Evolutionary conservation across 352 stramenopile genomes (phyloP), one percentile per base, ranked within the genome.

Genomic region (Pythium pectinolyticum): DNA sequence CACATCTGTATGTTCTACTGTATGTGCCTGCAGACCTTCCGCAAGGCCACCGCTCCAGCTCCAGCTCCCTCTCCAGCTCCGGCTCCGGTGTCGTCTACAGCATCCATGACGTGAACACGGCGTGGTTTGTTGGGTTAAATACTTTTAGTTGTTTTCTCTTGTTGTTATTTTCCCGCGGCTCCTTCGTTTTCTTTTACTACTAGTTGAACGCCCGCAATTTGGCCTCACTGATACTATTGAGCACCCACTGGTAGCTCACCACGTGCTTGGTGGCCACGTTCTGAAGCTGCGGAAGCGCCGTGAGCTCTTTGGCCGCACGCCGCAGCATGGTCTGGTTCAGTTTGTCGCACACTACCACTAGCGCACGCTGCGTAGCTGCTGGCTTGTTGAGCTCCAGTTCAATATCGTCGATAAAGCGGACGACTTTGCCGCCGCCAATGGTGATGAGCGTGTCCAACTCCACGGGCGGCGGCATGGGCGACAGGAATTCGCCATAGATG

Each of bases 161-260:
- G n/a, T n/a, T n/a, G n/a, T n/a, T n/a, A n/a, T n/a, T n/a, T n/a
- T n/a, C n/a, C n/a, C n/a, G n/a, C n/a, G n/a, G n/a, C n/a, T n/a
- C n/a, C n/a, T n/a, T n/a, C n/a, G n/a, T n/a, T n/a, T n/a, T n/a
- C n/a, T n/a, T n/a, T n/a, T n/a, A n/a, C n/a, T n/a, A n/a, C 28
- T 61, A 77, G 62, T 32, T 63, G 37, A 70, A 66, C 22, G 61
- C 47, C 31, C 80, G 80, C 34, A 91, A 65, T 47, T 86, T 84
- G 28, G 77, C 81, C 59, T 95, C 82, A 61, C 82, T 93, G 63
- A 95, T 91, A 62, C 84, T 93, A 72, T 93, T 89, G 49, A 95
- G 80, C 34, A 95, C 71, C 86, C 86, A 95, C 62, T 92, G 73
- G 66, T 93, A 95, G 67, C 85, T 92, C 39, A 95, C 82, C 61